A percentile compares a stretch with the other conserved stretches of the same genome.
Evolutionary conservation across 202 grass and related monocot genomes (phyloP).

Genomic region (Dendrocalamus latiflorus): DNA sequence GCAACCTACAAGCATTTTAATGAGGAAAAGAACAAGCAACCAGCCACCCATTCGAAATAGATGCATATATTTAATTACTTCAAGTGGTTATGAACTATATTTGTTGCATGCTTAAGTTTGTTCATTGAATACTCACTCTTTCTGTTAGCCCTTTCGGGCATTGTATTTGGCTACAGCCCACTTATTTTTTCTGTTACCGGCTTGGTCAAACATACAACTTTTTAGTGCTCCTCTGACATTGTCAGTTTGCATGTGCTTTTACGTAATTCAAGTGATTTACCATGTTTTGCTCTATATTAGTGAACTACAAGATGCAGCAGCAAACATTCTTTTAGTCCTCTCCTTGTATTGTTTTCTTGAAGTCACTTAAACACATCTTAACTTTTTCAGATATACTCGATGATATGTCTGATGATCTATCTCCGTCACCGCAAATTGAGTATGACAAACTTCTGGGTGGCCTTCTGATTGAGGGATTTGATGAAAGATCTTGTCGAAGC

Average conservation of each 20-base stretch:
- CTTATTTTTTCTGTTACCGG: neutral
- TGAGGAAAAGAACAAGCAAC: neutral
- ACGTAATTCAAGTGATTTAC: neutral
- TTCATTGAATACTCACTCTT: constrained; percentile 1
- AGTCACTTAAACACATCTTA: neutral
- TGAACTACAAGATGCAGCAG: neutral
- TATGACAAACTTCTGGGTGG: constrained; percentile 60
- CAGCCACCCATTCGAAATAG: neutral
- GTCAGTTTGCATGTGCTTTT: neutral
- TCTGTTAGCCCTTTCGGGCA: neutral
- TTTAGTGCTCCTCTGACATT: neutral
- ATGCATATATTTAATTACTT: neutral
- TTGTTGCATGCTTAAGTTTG: neutral
- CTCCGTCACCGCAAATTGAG: constrained; percentile 19
- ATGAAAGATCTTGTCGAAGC: constrained; percentile 62
- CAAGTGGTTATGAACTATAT: neutral
- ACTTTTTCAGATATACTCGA: constrained; percentile 34
- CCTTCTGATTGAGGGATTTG: constrained; percentile 58
- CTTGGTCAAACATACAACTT: neutral
- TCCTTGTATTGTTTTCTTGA: neutral
- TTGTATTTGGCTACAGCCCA: neutral
- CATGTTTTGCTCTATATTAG: neutral
- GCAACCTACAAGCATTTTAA: neutral
- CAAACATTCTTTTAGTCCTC: neutral
- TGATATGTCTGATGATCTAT: constrained; percentile 30